phyloP scores from a whole-genome alignment of 2,329 filamentous ascomycete species.

The Apiospora arundinis region DNA sequence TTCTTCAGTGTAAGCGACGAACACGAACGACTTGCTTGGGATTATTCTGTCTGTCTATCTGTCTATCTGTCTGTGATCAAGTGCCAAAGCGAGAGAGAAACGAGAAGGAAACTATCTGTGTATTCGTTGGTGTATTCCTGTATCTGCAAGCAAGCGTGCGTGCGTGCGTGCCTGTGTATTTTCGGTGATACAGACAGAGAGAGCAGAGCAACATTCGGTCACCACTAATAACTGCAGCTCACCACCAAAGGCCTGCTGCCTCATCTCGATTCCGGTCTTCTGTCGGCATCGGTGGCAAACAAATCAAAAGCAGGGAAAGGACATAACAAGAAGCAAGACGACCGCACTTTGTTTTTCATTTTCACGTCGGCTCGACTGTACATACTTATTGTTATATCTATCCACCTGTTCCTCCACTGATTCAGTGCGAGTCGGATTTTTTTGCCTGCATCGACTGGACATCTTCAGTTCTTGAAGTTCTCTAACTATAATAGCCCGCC shows the following conservation, averaged over 20 bases:
- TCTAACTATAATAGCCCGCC: background rate
- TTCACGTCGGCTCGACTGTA: background rate
- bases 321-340: constrained; percentile 8
- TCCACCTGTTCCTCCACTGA: constrained; percentile 1
- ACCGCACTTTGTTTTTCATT: background rate
- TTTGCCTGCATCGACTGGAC: constrained; percentile 5
- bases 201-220: background rate
- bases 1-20: constrained; percentile 9
- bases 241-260: constrained; percentile 10
- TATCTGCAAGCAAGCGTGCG: constrained; percentile 3
- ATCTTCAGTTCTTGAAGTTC: background rate
- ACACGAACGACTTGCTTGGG: background rate
- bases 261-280: background rate
- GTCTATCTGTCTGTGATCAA: background rate
- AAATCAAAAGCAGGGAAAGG: background rate
- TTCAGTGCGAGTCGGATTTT: background rate
- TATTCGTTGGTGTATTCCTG: background rate
- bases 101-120: background rate
- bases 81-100: background rate
- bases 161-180: background rate
- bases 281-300: constrained; percentile 6
- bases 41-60: background rate
- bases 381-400: constrained; percentile 20
- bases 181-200: background rate
- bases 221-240: background rate